Evolutionary conservation across 345 rosid species (phyloP).

Genomic region (Luvunga scandens): DNA sequence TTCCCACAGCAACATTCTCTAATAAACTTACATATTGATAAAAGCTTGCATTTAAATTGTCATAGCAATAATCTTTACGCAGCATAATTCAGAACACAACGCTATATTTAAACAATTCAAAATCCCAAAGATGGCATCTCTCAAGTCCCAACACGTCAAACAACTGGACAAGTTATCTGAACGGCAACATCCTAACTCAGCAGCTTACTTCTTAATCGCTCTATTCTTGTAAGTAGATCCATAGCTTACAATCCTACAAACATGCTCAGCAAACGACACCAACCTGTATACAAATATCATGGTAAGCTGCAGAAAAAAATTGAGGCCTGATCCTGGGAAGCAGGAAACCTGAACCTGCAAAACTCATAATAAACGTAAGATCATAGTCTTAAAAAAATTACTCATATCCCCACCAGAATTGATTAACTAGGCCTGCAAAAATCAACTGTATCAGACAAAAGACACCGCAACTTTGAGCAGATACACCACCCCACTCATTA

Average conservation of each 20-base stretch:
- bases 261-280: slow-evolving; percentile 29
- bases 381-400: slow-evolving; percentile 1
- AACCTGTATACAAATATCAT: slow-evolving; percentile 42
- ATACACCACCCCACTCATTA: background rate
- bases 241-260: slow-evolving; percentile 20
- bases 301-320: slow-evolving; percentile 34
- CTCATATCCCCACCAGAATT: background rate
- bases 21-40: background rate
- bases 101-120: background rate
- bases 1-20: too few relatives aligned
- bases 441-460: background rate
- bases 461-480: background rate
- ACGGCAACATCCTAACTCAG: background rate
- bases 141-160: background rate
- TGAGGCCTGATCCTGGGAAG: slow-evolving; percentile 36
- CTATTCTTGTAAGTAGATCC: background rate
- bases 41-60: background rate
- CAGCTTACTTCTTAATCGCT: background rate
- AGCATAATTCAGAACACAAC: background rate
- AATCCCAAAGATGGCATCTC: background rate
- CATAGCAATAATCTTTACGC: background rate
- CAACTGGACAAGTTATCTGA: background rate
- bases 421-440: background rate
- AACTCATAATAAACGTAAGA: slow-evolving; percentile 31
- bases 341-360: slow-evolving; percentile 49